phyloP scores from a whole-genome alignment of 2,329 filamentous ascomycete genomes.

The Ascochyta pisi region DNA sequence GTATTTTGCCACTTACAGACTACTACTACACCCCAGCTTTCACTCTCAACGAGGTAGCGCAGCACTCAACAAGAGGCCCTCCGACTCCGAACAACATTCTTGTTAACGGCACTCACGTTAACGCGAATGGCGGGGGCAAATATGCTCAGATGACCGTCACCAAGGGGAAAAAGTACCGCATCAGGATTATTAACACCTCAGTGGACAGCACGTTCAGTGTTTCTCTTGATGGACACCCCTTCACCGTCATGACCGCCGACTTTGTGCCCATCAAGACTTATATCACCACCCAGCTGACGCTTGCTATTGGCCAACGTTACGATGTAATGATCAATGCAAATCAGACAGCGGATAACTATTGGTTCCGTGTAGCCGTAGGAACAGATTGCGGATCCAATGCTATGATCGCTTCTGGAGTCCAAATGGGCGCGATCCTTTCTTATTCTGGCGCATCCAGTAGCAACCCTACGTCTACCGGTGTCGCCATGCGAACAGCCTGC shows the following conservation, averaged over 20 bases:
- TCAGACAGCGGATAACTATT: slow-evolving; percentile 54
- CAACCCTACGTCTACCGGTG: slow-evolving; percentile 45
- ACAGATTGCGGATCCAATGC: slow-evolving; percentile 38
- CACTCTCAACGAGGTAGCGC: slow-evolving; percentile 40
- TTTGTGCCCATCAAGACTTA: slow-evolving; percentile 53
- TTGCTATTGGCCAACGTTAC: slow-evolving; percentile 53
- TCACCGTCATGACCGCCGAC: slow-evolving; percentile 53
- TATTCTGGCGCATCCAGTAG: slow-evolving; percentile 47
- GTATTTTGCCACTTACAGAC: slow-evolving; percentile 65
- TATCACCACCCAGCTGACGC: slow-evolving; percentile 42
- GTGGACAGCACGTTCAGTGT: slow-evolving; percentile 44
- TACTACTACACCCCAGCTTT: slow-evolving; percentile 62
- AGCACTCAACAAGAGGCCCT: slow-evolving; percentile 42
- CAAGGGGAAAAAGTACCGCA: slow-evolving; percentile 61
- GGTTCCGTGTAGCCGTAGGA: slow-evolving; percentile 54
- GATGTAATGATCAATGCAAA: slow-evolving; percentile 56
- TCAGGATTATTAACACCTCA: slow-evolving; percentile 64
- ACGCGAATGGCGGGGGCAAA: slow-evolving; percentile 50
- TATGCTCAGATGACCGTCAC: slow-evolving; percentile 45
- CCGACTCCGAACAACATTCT: slow-evolving; percentile 54
- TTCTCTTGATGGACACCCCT: slow-evolving; percentile 50
- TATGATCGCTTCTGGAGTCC: slow-evolving; percentile 36
- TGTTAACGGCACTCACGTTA: slow-evolving; percentile 64
- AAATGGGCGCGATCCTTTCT: slow-evolving; percentile 49
- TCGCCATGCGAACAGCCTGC: slow-evolving; percentile 45